phyloP scores from a whole-genome alignment of 495 filamentous ascomycete genomes.

The Annulohypoxylon nitens region DNA sequence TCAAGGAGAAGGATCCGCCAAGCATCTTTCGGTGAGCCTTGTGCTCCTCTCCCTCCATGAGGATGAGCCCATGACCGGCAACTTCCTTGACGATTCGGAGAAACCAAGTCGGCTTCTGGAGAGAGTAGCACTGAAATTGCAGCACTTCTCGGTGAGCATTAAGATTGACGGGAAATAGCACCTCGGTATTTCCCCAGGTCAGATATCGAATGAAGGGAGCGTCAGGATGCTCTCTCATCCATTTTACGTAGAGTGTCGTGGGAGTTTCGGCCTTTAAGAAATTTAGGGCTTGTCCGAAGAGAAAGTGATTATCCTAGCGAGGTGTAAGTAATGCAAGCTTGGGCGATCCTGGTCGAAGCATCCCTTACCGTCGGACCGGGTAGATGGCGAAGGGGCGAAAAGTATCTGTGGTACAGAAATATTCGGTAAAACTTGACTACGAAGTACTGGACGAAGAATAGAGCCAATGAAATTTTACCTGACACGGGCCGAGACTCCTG shows the following conservation, averaged over 20 bases:
- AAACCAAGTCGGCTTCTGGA: constrained; percentile 46
- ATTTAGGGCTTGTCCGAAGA: constrained; percentile 31
- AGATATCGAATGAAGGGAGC: constrained; percentile 51
- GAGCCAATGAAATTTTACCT: not conserved
- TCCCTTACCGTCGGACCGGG: constrained; percentile 42
- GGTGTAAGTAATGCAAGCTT: not conserved
- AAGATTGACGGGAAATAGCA: constrained; percentile 46
- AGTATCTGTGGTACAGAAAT: constrained; percentile 42
- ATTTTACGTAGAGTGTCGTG: constrained; percentile 39
- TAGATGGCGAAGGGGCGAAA: constrained; percentile 46
- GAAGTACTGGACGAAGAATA: constrained; percentile 39
- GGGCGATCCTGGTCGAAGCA: not conserved
- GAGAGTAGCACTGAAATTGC: constrained; percentile 47
- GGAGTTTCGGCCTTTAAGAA: constrained; percentile 21
- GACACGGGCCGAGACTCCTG: not conserved
- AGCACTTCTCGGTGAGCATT: constrained; percentile 50
- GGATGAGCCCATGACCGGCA: constrained; percentile 46
- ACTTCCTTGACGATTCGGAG: constrained; percentile 45
- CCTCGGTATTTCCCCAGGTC: constrained; percentile 44
- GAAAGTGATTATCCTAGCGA: constrained; percentile 27
- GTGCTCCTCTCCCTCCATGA: constrained; percentile 49
- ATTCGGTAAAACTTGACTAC: constrained; percentile 41
- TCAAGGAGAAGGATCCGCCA: constrained; percentile 34
- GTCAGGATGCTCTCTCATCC: constrained; percentile 41
- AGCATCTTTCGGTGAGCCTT: constrained; percentile 45